phyloP scores from a whole-genome alignment of 352 stramenopile genomes.

The Elongisporangium prolatum region DNA sequence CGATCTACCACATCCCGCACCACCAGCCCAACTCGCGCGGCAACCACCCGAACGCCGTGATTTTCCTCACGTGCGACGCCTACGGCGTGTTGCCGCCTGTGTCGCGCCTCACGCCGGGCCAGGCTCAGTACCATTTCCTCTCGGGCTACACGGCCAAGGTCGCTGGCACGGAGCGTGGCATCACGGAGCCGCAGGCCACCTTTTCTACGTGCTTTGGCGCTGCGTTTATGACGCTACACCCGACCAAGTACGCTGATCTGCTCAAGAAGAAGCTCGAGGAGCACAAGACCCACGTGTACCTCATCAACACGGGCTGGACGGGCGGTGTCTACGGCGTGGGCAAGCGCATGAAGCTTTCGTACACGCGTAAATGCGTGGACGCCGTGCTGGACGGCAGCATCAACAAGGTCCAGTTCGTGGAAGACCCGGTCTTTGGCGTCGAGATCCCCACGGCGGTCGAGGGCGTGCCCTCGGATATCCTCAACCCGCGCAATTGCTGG shows the following conservation, averaged over 20 bases:
- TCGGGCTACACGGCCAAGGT: conserved; percentile 60
- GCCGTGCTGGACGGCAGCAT: conserved; percentile 69
- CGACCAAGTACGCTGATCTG: conserved; percentile 47
- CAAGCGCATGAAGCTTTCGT: conserved; percentile 95
- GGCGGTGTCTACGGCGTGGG: conserved; percentile 94
- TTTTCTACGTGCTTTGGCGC: conserved; percentile 57
- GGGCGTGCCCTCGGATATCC: conserved; percentile 68
- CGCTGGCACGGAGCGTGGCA: conserved; percentile 41
- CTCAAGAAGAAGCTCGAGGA: conserved; percentile 55
- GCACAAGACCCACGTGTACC: conserved; percentile 40
- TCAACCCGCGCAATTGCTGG: conserved; percentile 76
- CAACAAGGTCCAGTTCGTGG: conserved; percentile 55
- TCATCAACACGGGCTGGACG: conserved; percentile 95
- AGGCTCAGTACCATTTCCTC: conserved; percentile 96
- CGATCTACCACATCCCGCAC: conserved; percentile 55
- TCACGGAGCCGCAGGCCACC: conserved; percentile 46
- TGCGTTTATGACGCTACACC: conserved; percentile 52
- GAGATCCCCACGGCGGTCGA: conserved; percentile 57
- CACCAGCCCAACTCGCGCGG: conserved; percentile 35
- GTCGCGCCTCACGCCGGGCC: conserved; percentile 86
- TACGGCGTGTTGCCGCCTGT: conserved; percentile 95
- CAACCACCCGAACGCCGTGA: conserved; percentile 82
- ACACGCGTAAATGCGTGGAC: conserved; percentile 74
- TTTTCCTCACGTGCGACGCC: conserved; percentile 96
- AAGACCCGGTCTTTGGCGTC: conserved; percentile 71